phyloP scores from a whole-genome alignment of 352 stramenopile species.

The Saprolegnia diclina region DNA sequence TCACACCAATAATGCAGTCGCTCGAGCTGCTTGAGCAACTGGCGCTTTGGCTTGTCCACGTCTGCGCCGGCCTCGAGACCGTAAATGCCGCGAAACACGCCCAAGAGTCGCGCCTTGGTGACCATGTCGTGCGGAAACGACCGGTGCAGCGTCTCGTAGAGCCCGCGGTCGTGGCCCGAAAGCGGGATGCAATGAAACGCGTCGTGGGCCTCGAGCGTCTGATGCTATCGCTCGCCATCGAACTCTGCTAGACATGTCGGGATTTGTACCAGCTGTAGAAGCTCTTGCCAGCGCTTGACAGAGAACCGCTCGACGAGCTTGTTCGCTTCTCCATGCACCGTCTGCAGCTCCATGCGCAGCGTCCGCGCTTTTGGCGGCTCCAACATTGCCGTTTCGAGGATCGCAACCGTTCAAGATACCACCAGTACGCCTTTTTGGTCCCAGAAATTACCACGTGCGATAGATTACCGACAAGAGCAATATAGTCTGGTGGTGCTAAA shows the following conservation, averaged over 20 bases:
- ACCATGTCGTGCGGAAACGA: constrained; percentile 63
- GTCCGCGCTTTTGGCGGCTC: not conserved
- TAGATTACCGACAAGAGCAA: too few species aligned
- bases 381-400: too few species aligned
- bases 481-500: too few species aligned
- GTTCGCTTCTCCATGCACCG: not conserved
- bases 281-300: not conserved
- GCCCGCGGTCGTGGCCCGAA: constrained; percentile 48
- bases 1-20: constrained; percentile 59
- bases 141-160: constrained; percentile 67
- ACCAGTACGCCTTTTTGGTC: too few species aligned
- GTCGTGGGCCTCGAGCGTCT: not conserved
- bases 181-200: constrained; percentile 46
- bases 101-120: constrained; percentile 58
- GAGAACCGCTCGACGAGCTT: not conserved
- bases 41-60: constrained; percentile 27
- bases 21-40: constrained; percentile 52
- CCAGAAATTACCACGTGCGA: too few species aligned
- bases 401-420: too few species aligned
- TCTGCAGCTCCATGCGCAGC: not conserved
- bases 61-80: constrained; percentile 32
- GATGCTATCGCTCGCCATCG: not conserved
- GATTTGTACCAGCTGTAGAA: not conserved
- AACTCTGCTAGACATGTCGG: not conserved
- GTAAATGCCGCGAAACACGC: constrained; percentile 54